phyloP scores from a whole-genome alignment of 345 rosid genomes.

The Cochlearia excelsa region DNA sequence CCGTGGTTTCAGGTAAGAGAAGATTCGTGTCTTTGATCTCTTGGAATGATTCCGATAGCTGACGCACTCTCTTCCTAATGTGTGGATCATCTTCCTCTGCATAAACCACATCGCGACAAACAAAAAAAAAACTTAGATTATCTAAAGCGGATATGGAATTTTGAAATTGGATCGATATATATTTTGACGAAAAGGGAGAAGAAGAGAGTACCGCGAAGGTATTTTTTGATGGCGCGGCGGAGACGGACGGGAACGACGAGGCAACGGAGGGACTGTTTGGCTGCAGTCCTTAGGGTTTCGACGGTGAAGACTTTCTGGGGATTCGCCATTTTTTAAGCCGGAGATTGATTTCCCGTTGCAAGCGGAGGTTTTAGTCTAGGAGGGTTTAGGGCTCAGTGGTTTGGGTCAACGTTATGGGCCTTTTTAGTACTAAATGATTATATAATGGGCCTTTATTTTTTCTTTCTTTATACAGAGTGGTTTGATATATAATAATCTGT shows the following conservation, averaged over 20 bases:
- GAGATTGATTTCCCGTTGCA: conserved; percentile 21
- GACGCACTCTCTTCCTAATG: conserved; percentile 74
- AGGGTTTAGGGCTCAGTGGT: conserved; percentile 17
- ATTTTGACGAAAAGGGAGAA: not conserved
- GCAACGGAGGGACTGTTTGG: conserved; percentile 71
- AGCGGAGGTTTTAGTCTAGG: conserved; percentile 11
- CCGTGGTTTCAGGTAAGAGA: conserved; percentile 48
- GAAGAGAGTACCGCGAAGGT: conserved; percentile 54
- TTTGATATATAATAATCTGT: too few species aligned
- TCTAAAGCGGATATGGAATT: not conserved
- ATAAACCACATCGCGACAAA: not conserved
- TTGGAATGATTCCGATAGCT: conserved; percentile 64
- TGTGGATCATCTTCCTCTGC: conserved; percentile 79
- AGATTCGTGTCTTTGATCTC: conserved; percentile 62
- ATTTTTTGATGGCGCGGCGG: conserved; percentile 82
- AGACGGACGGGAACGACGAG: conserved; percentile 73
- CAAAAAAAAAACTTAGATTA: not conserved
- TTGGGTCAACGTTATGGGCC: not conserved
- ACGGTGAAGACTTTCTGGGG: conserved; percentile 47
- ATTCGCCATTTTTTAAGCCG: conserved; percentile 43
- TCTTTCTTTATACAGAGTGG: too few species aligned
- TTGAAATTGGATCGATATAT: not conserved
- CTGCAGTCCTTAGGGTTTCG: conserved; percentile 59
- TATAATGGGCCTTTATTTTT: not conserved
- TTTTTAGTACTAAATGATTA: not conserved